These are phyloP conservation scores for Syzygium grande DNA, from an alignment of 345 rosid genomes.

Conservation along the genomic window DNA sequence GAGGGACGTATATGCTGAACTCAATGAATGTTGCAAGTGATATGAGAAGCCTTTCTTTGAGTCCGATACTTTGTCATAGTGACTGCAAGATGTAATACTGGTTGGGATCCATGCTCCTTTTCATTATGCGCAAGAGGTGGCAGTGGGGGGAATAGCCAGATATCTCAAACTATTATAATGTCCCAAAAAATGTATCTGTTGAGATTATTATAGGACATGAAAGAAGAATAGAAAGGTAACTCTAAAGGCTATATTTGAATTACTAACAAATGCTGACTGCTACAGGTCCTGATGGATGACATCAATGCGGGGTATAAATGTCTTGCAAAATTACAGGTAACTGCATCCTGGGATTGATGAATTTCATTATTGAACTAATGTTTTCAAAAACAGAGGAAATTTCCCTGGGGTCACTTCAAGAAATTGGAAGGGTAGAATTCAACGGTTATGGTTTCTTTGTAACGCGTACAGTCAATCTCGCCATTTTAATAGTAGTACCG, in stretches of 20 bases:
- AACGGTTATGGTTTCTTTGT: neutral
- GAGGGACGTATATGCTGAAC: neutral
- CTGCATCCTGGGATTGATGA: neutral
- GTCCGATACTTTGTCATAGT: neutral
- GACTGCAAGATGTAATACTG: neutral
- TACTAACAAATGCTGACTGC: constrained; percentile 15
- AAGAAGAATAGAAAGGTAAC: neutral
- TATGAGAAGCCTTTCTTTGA: neutral
- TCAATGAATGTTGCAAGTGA: neutral
- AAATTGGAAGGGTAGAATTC: neutral
- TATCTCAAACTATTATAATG: neutral
- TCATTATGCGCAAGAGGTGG: neutral
- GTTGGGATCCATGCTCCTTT: neutral
- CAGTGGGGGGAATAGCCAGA: neutral
- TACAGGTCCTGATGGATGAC: constrained; percentile 82
- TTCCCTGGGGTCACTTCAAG: neutral
- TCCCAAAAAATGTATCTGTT: neutral
- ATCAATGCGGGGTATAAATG: constrained; percentile 71
- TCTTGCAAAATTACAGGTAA: constrained; percentile 69
- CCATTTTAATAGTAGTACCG: neutral
- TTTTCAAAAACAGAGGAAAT: no score
- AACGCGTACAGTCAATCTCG: neutral
- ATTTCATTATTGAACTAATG: neutral
- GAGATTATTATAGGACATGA: neutral
- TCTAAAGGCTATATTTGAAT: neutral